Evolutionary conservation across 2,329 filamentous ascomycete species (phyloP).

Genomic region (Talaromyces funiculosus): DNA sequence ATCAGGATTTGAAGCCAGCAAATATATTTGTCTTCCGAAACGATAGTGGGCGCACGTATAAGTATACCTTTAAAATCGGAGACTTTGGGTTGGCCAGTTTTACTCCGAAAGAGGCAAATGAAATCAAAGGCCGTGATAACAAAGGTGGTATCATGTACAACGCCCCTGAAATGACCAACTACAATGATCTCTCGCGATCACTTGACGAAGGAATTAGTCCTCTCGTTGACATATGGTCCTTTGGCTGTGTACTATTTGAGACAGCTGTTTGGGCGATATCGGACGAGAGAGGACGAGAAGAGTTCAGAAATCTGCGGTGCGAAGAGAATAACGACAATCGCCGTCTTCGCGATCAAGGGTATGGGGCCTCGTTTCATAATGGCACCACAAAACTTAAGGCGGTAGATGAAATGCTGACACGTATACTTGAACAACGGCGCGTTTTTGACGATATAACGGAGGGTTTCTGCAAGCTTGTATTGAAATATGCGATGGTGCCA

Average conservation of each 20-base stretch:
- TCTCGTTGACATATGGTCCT: neutral
- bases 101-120: neutral
- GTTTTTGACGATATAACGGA: neutral
- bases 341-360: neutral
- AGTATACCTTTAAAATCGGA: neutral
- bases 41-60: neutral
- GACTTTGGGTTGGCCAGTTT: neutral
- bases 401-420: neutral
- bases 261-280: neutral
- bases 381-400: neutral
- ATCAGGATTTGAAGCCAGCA: neutral
- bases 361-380: neutral
- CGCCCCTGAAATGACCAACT: conserved; percentile 3
- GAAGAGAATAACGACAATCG: neutral
- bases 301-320: neutral
- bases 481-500: neutral
- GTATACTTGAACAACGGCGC: neutral
- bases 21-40: neutral
- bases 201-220: neutral
- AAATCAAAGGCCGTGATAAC: neutral
- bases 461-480: neutral
- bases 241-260: neutral
- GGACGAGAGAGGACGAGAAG: neutral
- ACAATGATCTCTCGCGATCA: neutral
- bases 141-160: conserved; percentile 5